Percentiles rank a stretch among this genome's conserved stretches.
phyloP scores from a whole-genome alignment of 1,284 basidiomycete species.

The Heterobasidion parviporum region DNA sequence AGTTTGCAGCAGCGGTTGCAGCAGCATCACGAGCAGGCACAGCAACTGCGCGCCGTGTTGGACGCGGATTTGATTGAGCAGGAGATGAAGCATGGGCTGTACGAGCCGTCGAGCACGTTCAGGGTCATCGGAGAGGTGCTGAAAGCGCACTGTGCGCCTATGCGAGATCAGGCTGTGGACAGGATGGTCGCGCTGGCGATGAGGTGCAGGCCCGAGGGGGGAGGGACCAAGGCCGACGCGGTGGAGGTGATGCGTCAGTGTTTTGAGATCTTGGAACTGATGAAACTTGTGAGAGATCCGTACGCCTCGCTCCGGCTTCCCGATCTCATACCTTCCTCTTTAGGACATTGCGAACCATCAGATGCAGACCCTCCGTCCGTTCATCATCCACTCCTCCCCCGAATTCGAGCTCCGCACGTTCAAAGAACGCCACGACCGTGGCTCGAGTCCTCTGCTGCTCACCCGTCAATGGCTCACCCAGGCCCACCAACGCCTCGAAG shows the following conservation, averaged over 20 bases:
- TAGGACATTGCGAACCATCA: conserved; percentile 96
- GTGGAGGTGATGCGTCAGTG: conserved; percentile 76
- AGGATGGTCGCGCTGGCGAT: conserved; percentile 71
- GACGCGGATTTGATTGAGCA: conserved; percentile 74
- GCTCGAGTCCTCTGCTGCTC: conserved; percentile 28
- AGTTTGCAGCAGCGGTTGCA: conserved; percentile 33
- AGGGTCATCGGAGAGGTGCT: conserved; percentile 73
- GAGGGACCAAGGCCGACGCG: conserved; percentile 53
- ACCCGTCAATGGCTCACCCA: conserved; percentile 59
- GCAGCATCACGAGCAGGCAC: conserved; percentile 49
- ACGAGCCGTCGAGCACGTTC: conserved; percentile 80
- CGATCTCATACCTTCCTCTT: conserved; percentile 4
- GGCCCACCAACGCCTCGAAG: conserved; percentile 29
- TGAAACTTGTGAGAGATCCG: conserved; percentile 75
- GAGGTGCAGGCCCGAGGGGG: conserved; percentile 44
- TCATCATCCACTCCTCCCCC: conserved; percentile 74
- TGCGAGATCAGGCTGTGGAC: conserved; percentile 81
- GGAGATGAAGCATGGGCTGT: conserved; percentile 71
- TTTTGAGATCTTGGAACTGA: conserved; percentile 88
- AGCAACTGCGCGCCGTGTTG: conserved; percentile 53
- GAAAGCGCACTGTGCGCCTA: conserved; percentile 89
- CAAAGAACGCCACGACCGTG: conserved; percentile 37
- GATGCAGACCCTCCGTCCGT: conserved; percentile 80
- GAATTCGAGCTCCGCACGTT: conserved; percentile 80
- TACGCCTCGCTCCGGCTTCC: conserved; percentile 2